Evolutionary conservation across 768 basidiomycete species (phyloP), one percentile per base, ranked within the genome.

Genomic region (Phlegmacium glaucopus): DNA sequence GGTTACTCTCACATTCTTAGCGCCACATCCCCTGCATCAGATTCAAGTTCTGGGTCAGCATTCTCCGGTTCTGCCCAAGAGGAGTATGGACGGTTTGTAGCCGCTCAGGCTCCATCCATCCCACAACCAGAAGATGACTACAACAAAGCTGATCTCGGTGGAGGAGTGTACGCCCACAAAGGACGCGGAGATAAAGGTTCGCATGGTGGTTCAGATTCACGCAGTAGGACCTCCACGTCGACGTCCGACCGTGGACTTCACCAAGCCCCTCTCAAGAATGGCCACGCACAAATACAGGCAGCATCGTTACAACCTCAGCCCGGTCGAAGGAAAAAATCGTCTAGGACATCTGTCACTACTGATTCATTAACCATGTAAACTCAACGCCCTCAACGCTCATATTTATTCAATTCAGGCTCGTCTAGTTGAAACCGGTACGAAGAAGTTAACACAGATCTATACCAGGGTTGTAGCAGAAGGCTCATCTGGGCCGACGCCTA

Each of bases 391-490:
- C 30, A 2, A 18, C 32, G 25, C 22, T 48, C 15, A n/a, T n/a
- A 29, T 48, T 27, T 13, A 42, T n/a, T n/a, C n/a, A 6, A 36
- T 49, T 13, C 51, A 71, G 74, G 85, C 86, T n/a, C 80, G 85
- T 35, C 76, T 92, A 4, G 72, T 91, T 8, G 89, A 91, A 68
- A 87, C 87, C 1, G 90, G 90, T 6, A 80, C 82, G 6, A 90
- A 90, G 70, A 90, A 90, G 59, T 72, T 92, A 9, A 76, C 82
- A 0, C 88, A 90, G 56, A 65, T 90, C 10, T 92, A 86, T 60
- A 93, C 88, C n/a, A 90, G 88, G 56, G 74, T 87, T 27, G 87
- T 90, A n/a, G 90, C 90, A 2, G 88, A 90, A 66, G 86, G 81
- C 18, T 91, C 87, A 1, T 85, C 88, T 3, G 88, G 88, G 25